Conservation (phyloP, 2,329 filamentous ascomycete genomes). For the Balansia obtecta region DNA sequence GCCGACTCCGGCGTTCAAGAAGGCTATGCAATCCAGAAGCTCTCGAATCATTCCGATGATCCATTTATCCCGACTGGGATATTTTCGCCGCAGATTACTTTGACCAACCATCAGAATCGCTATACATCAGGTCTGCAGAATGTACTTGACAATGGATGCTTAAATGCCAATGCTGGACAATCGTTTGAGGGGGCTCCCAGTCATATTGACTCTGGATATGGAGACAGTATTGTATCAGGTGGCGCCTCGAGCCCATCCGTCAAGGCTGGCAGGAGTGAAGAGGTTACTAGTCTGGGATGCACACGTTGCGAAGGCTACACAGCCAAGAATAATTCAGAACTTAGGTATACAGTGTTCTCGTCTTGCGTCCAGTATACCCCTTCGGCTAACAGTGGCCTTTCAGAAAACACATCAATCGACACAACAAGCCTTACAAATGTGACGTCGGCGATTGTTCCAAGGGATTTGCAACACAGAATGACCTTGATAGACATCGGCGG, state of each 20-base stretch:
- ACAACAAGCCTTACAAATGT: conserved; percentile 57
- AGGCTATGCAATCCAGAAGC: conserved; percentile 1
- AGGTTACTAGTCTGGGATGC: background rate
- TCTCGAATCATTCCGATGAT: conserved; percentile 1
- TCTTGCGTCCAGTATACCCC: background rate
- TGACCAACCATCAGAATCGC: background rate
- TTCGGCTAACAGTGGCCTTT: background rate
- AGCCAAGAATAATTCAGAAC: conserved; percentile 7
- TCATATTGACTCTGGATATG: conserved; percentile 34
- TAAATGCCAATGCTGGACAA: conserved; percentile 18
- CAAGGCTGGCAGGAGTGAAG: conserved; percentile 19
- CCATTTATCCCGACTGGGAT: conserved; percentile 1
- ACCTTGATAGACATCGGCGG: conserved; percentile 66
- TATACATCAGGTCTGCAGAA: background rate
- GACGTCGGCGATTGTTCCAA: conserved; percentile 42
- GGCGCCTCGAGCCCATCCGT: conserved; percentile 32
- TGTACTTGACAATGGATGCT: background rate
- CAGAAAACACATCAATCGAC: conserved; percentile 65
- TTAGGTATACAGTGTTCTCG: conserved; percentile 1
- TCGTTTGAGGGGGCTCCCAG: conserved; percentile 8
- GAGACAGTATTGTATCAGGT: conserved; percentile 24
- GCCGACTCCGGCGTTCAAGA: background rate
- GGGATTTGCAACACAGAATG: conserved; percentile 71
- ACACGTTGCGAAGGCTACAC: background rate
- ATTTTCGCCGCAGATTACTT: background rate